These are phyloP conservation scores for Fomes fomentarius DNA, from an alignment of 1,284 basidiomycete genomes.

Conservation along the genomic window DNA sequence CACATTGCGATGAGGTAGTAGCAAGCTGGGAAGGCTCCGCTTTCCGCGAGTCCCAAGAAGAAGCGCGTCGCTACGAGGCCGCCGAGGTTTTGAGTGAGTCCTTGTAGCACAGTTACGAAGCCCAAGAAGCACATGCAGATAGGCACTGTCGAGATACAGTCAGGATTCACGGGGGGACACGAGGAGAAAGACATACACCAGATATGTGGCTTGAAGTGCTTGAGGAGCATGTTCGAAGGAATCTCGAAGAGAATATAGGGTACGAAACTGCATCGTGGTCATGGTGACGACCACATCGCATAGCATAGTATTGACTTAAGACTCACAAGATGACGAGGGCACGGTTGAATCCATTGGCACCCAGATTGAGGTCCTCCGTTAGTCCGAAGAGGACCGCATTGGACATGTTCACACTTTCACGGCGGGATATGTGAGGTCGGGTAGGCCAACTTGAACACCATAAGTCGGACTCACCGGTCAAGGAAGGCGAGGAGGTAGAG, in stretches of 20 bases:
- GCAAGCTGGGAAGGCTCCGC: slow-evolving; percentile 36
- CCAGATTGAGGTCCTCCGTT: slow-evolving; percentile 32
- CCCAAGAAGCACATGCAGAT: slow-evolving; percentile 40
- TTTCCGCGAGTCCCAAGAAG: slow-evolving; percentile 40
- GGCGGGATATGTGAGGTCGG: no score
- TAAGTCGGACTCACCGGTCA: slow-evolving; percentile 31
- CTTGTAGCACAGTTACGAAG: slow-evolving; percentile 37
- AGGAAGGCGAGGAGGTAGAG: slow-evolving; percentile 37
- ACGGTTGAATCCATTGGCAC: slow-evolving; percentile 33
- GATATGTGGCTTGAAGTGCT: slow-evolving; percentile 35
- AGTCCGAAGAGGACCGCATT: slow-evolving; percentile 36
- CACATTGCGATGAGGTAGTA: slow-evolving; percentile 41
- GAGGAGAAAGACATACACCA: slow-evolving; percentile 29
- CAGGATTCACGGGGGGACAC: no score
- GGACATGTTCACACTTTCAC: slow-evolving; percentile 35
- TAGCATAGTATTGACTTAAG: not conserved
- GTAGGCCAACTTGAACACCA: no score
- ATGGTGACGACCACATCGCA: not conserved
- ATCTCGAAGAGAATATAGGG: slow-evolving; percentile 37
- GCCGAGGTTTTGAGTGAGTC: slow-evolving; percentile 36
- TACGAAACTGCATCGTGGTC: slow-evolving; percentile 28
- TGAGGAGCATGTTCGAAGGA: slow-evolving; percentile 36
- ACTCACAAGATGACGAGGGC: slow-evolving; percentile 37
- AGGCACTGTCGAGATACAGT: slow-evolving; percentile 25
- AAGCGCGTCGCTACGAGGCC: slow-evolving; percentile 42